phyloP scores from a whole-genome alignment of 2,329 filamentous ascomycete genomes.

The Celoporthe dispersa region DNA sequence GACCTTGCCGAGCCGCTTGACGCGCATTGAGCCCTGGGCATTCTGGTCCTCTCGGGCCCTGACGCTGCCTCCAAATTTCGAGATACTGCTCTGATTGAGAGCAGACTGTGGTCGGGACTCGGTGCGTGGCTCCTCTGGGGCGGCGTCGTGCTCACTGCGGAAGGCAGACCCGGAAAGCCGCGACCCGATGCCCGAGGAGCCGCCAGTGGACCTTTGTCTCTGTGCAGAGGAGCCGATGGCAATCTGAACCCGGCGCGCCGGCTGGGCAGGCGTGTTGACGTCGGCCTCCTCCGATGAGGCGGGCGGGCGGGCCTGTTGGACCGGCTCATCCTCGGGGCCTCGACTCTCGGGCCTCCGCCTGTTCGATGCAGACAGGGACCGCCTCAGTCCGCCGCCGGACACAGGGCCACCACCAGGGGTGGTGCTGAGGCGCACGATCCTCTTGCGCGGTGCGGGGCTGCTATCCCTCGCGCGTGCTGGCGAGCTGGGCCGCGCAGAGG shows the following conservation, averaged over 20 bases:
- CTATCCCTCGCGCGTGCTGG: constrained; percentile 52
- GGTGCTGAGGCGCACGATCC: constrained; percentile 61
- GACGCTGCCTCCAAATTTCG: constrained; percentile 55
- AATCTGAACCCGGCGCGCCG: constrained; percentile 59
- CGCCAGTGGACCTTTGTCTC: constrained; percentile 40
- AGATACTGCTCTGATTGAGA: constrained; percentile 55
- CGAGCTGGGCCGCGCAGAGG: constrained; percentile 47
- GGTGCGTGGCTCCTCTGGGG: constrained; percentile 54
- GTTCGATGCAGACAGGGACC: constrained; percentile 50
- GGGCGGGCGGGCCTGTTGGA: constrained; percentile 30
- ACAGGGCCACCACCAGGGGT: constrained; percentile 43
- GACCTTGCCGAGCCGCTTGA: constrained; percentile 76
- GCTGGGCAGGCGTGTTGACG: constrained; percentile 59
- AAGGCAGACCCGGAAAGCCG: constrained; percentile 40
- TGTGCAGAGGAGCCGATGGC: constrained; percentile 56
- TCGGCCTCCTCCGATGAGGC: constrained; percentile 37
- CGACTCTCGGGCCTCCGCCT: constrained; percentile 33
- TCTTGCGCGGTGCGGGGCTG: constrained; percentile 57
- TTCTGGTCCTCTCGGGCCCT: constrained; percentile 65
- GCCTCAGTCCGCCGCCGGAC: constrained; percentile 51
- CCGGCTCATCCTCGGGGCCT: constrained; percentile 40
- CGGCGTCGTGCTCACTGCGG: constrained; percentile 51
- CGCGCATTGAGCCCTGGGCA: constrained; percentile 73
- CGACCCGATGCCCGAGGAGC: constrained; percentile 40
- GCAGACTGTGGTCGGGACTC: constrained; percentile 52